Evolutionary conservation across 2,329 filamentous ascomycete species (phyloP).

Genomic region (Parafenestella ontariensis): DNA sequence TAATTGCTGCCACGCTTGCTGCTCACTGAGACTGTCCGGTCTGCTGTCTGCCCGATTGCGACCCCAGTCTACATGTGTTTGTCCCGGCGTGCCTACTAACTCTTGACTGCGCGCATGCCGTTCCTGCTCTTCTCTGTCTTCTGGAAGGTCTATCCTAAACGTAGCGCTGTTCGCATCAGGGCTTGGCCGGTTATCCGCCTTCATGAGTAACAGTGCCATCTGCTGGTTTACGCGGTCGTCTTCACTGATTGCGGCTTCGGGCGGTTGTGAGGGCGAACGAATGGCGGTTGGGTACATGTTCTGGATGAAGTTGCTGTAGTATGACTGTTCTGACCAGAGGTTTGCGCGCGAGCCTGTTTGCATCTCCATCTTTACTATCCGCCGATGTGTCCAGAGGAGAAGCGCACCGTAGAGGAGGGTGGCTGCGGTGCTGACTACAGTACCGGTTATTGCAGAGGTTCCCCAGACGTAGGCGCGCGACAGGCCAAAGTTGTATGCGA

Average conservation of each 20-base stretch:
- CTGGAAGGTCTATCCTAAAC: conserved; percentile 52
- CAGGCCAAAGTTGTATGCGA: conserved; percentile 57
- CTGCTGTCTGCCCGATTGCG: conserved; percentile 33
- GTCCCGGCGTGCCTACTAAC: conserved; percentile 39
- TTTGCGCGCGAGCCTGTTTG: conserved; percentile 24
- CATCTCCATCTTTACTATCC: conserved; percentile 44
- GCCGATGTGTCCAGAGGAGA: conserved; percentile 53
- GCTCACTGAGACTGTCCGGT: conserved; percentile 38
- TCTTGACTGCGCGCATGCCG: conserved; percentile 37
- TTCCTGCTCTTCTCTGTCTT: conserved; percentile 38
- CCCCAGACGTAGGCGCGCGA: conserved; percentile 52
- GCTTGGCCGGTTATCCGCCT: conserved; percentile 41
- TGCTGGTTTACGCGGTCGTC: conserved; percentile 60
- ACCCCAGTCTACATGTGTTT: conserved; percentile 27
- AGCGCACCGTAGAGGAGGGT: conserved; percentile 53
- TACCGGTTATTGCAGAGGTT: conserved; percentile 52
- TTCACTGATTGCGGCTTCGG: conserved; percentile 48
- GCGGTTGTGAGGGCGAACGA: conserved; percentile 33
- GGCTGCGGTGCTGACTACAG: conserved; percentile 49
- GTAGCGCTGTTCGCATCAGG: conserved; percentile 49
- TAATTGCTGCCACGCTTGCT: conserved; percentile 38
- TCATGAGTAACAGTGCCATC: conserved; percentile 56
- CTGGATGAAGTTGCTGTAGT: conserved; percentile 54
- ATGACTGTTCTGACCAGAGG: conserved; percentile 48
- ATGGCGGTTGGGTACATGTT: conserved; percentile 56